These are phyloP conservation scores for Harringtonia aguacate DNA, from an alignment of 2,329 filamentous ascomycete genomes.

Conservation along the genomic window DNA sequence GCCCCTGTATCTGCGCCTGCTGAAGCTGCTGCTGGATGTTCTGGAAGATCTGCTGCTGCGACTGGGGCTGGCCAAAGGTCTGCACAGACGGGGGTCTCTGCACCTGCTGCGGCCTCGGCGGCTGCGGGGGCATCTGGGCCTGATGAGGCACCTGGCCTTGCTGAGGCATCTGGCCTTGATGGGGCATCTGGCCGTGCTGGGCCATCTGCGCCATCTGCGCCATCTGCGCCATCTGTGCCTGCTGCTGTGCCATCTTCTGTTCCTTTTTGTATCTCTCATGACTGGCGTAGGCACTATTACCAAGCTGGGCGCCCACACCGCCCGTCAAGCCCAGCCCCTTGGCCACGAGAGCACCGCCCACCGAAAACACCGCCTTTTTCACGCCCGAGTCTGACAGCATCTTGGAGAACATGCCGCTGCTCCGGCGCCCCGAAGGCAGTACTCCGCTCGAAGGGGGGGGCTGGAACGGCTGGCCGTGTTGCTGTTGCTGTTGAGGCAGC, in stretches of 20 bases:
- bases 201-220: no score
- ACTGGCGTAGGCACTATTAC: background rate
- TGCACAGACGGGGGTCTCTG: no score
- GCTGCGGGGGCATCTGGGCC: background rate
- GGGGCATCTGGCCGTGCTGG: background rate
- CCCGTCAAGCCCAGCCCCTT: conserved; percentile 7
- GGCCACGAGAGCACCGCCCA: conserved; percentile 8
- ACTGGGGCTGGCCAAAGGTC: background rate
- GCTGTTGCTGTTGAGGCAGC: background rate
- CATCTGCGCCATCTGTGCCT: no score
- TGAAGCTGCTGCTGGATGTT: background rate
- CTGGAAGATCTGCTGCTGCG: background rate
- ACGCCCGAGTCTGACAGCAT: conserved; percentile 10
- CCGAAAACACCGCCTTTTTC: conserved; percentile 7
- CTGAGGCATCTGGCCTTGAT: background rate
- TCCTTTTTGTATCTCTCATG: conserved; percentile 7
- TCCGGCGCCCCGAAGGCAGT: background rate
- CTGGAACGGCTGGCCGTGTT: background rate
- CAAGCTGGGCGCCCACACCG: conserved; percentile 4
- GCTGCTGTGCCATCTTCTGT: conserved; percentile 3
- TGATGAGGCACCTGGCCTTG: background rate
- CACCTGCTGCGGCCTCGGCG: conserved; percentile 1
- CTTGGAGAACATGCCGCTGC: conserved; percentile 7
- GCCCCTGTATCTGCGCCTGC: background rate
- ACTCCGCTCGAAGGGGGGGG: background rate